Evolutionary conservation across 2,329 filamentous ascomycete genomes (phyloP).

Genomic region (Calonectria hawksworthii): DNA sequence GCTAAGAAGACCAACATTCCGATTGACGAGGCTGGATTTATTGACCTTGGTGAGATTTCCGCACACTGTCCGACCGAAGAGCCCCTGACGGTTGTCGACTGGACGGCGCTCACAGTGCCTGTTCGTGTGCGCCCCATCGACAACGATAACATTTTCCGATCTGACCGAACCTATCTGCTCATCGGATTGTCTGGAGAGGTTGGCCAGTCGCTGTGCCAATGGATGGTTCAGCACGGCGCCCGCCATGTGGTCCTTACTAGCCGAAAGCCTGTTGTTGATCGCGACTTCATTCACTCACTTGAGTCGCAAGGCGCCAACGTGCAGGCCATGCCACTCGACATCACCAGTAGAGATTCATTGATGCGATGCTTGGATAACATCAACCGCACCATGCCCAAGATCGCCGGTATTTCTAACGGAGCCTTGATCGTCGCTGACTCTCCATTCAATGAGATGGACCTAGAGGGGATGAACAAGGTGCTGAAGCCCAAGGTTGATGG

Average conservation of each 20-base stretch:
- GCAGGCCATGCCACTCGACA: background rate
- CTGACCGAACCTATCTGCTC: background rate
- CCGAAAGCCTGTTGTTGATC: background rate
- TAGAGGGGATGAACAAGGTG: background rate
- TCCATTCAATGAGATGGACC: background rate
- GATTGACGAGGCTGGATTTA: background rate
- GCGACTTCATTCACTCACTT: background rate
- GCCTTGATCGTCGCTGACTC: background rate
- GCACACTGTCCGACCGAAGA: background rate
- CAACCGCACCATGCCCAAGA: background rate
- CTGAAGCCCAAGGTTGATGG: background rate
- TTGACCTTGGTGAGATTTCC: background rate
- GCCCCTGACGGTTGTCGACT: background rate
- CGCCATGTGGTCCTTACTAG: background rate
- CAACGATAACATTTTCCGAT: background rate
- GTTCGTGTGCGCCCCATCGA: background rate
- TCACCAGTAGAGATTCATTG: background rate
- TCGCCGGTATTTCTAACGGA: background rate
- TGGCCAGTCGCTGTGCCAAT: background rate
- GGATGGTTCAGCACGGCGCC: background rate
- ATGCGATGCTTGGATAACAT: background rate
- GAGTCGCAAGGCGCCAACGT: background rate
- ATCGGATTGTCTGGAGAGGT: background rate
- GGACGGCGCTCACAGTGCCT: background rate
- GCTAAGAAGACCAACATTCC: background rate